phyloP scores from a whole-genome alignment of 1,284 basidiomycete genomes.

The Abortiporus biennis region DNA sequence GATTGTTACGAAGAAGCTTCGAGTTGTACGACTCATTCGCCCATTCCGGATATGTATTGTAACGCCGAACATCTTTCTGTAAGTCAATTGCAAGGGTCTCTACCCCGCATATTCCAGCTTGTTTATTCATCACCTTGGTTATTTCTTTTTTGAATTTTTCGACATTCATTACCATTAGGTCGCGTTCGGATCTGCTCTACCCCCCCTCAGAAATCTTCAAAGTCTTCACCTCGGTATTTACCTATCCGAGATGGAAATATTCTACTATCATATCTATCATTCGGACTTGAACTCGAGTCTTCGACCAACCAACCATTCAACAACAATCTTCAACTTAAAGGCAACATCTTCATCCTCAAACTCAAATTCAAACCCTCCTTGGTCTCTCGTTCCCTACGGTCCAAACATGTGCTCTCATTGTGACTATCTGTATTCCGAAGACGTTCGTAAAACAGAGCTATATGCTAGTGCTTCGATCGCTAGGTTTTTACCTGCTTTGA shows the following conservation, averaged over 20 bases:
- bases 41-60: slow-evolving; percentile 45
- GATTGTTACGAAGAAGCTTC: slow-evolving; percentile 57
- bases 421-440: slow-evolving; percentile 16
- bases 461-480: slow-evolving; percentile 35
- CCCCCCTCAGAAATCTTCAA: slow-evolving; percentile 37
- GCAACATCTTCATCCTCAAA: slow-evolving; percentile 32
- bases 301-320: not conserved
- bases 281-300: not conserved
- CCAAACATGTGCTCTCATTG: slow-evolving; percentile 30
- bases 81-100: slow-evolving; percentile 20
- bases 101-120: not conserved
- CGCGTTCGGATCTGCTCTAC: slow-evolving; percentile 25
- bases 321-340: slow-evolving; percentile 23
- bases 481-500: slow-evolving; percentile 34
- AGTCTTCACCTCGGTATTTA: slow-evolving; percentile 54
- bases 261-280: slow-evolving; percentile 35
- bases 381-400: slow-evolving; percentile 26
- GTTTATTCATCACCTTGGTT: not conserved
- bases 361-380: slow-evolving; percentile 12
- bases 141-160: no score
- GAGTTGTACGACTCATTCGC: slow-evolving; percentile 50
- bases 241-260: slow-evolving; percentile 41
- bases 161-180: slow-evolving; percentile 17
- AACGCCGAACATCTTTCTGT: slow-evolving; percentile 43
- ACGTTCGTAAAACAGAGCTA: slow-evolving; percentile 36